phyloP scores from a whole-genome alignment of 208 protist species.

The Leishmania tarentolae region DNA sequence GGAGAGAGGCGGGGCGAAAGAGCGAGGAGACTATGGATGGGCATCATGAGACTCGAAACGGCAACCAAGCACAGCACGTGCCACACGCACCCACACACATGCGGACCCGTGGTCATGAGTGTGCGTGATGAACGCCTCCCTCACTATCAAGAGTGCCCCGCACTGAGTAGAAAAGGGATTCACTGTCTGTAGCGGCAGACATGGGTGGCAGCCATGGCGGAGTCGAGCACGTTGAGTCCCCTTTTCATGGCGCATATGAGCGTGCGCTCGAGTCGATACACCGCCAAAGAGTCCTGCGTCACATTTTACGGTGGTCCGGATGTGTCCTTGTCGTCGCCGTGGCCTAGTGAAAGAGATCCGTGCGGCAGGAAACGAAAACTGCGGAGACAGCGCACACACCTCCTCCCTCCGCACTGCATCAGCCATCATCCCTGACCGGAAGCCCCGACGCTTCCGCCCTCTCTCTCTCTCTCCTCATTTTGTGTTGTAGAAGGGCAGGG shows the following conservation, averaged over 20 bases:
- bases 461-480: slow-evolving; percentile 20
- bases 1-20: background rate
- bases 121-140: background rate
- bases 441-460: background rate
- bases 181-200: no score
- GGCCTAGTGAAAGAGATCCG: background rate
- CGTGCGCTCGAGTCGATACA: background rate
- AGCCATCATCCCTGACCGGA: background rate
- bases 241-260: background rate
- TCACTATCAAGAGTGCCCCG: background rate
- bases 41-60: background rate
- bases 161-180: background rate
- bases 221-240: background rate
- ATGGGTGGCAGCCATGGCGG: background rate
- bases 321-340: background rate
- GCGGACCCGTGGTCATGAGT: background rate
- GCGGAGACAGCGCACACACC: background rate
- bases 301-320: background rate
- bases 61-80: background rate
- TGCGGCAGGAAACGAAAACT: no score
- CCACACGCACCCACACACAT: background rate
- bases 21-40: background rate
- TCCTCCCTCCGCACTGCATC: background rate
- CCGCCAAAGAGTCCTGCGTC: background rate
- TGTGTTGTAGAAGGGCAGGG: slow-evolving; percentile 71